Base-by-base conservation (phyloP, 805 yeast species). In the Pichia nakasei region DNA sequence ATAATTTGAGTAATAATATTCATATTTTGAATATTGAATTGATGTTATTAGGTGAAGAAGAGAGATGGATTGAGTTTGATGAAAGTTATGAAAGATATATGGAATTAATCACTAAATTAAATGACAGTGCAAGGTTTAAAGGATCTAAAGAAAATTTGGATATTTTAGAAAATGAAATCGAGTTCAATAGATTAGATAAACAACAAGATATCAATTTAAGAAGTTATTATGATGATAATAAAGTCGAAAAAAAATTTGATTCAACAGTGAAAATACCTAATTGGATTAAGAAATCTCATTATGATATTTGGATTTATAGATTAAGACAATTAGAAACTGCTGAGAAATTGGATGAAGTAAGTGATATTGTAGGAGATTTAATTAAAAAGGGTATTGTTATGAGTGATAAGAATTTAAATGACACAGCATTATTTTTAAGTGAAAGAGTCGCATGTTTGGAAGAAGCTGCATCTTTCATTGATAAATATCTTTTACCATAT, bases 31-130 rank as follows among this genome's bases (percentile, higher is more conserved):
- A 52, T 29, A 43, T 46, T 18, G 65, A 61, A 42, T 43, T 61
- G 34, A 42, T 57, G 48, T 35, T 61, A 31, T 45, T 61, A 20
- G 65, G 62, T 13, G 57, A 54, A 38, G 65, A 61, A 42, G 43
- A 46, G 22, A 54, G 65, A 18, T 61, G 65, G 65, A 48, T 49
- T 39, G 65, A 60, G 35, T 60, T 61, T 46, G 58, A 56, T 26
- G 52, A 52, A 20, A 52, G 58, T 35, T 60, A 57, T 43, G 45
- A 45, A 22, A 49, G 62, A 35, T 61, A 49, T 38, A 15, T 54
- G 11, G 39, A 43, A 13, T 33, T 59, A 12, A 38, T 59, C 3
- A 48, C 38, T 11, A 39, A 43, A 8, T 48, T 47, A 27, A 35
- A 55, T 33, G 43, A 45, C 7, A 48, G 50, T 18, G 49, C 59